phyloP scores from a whole-genome alignment of 2,329 filamentous ascomycete species.

The Phoma sp. region DNA sequence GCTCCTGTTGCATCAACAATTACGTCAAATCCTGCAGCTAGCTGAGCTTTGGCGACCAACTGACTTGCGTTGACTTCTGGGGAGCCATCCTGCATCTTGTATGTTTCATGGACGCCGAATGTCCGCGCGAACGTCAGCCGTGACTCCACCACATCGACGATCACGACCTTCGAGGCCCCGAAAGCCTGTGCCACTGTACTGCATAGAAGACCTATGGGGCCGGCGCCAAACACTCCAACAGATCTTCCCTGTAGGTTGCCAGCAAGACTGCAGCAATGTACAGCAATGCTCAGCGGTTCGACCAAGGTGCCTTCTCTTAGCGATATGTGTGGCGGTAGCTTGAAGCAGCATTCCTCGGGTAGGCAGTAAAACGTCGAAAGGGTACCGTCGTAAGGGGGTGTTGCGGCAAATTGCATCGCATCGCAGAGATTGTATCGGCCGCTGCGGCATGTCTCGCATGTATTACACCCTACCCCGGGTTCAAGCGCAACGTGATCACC shows the following conservation, averaged over 20 bases:
- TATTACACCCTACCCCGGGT: conserved; percentile 30
- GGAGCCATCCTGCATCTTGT: conserved; percentile 15
- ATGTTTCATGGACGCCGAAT: conserved; percentile 16
- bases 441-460: conserved; percentile 26
- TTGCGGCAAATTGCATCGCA: conserved; percentile 32
- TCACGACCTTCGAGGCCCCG: conserved; percentile 14
- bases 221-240: conserved; percentile 20
- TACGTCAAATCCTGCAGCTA: conserved; percentile 21
- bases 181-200: conserved; percentile 21
- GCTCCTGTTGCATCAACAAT: conserved; percentile 36
- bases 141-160: conserved; percentile 14
- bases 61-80: conserved; percentile 13
- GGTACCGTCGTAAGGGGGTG: conserved; percentile 35
- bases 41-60: not conserved
- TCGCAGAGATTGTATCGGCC: conserved; percentile 35
- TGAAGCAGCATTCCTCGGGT: conserved; percentile 35
- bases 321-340: conserved; percentile 31
- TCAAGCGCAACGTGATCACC: conserved; percentile 40
- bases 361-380: conserved; percentile 33
- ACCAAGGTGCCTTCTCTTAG: conserved; percentile 36
- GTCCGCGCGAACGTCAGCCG: conserved; percentile 16
- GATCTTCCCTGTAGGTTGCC: conserved; percentile 22
- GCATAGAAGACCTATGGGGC: conserved; percentile 24
- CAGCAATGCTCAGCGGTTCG: conserved; percentile 35
- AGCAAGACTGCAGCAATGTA: conserved; percentile 52